Conservation (phyloP, 345 rosid genomes). For the Excoecaria cochinchinensis region DNA sequence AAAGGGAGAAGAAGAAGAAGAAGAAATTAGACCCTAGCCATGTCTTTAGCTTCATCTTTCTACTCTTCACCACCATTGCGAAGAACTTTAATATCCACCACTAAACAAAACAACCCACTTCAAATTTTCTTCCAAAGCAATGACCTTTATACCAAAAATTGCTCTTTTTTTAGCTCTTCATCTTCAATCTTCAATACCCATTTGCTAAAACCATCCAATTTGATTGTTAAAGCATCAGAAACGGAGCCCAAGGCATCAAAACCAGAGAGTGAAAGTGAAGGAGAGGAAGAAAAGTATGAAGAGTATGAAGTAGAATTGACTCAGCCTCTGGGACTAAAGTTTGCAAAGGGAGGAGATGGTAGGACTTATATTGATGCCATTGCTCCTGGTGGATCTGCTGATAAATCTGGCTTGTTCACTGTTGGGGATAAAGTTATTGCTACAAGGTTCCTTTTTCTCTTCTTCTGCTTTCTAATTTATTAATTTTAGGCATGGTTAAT, state of each 20-base stretch:
- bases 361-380: slow-evolving; percentile 90
- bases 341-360: slow-evolving; percentile 86
- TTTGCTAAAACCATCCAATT: slow-evolving; percentile 35
- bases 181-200: slow-evolving; percentile 37
- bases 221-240: slow-evolving; percentile 58
- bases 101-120: slow-evolving; percentile 37
- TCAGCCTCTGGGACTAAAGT: slow-evolving; percentile 82
- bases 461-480: neutral
- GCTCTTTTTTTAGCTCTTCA: slow-evolving; percentile 28
- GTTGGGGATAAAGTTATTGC: slow-evolving; percentile 92
- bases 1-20: neutral
- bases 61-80: slow-evolving; percentile 54
- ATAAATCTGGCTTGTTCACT: slow-evolving; percentile 66
- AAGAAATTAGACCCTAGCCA: slow-evolving; percentile 14
- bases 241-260: slow-evolving; percentile 48
- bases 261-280: slow-evolving; percentile 37
- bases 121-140: slow-evolving; percentile 30
- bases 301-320: slow-evolving; percentile 81
- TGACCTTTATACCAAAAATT: slow-evolving; percentile 21
- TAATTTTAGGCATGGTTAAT: too few relatives aligned
- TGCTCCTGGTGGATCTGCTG: slow-evolving; percentile 79
- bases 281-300: slow-evolving; percentile 50
- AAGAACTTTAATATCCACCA: slow-evolving; percentile 28
- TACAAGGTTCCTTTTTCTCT: slow-evolving; percentile 60
- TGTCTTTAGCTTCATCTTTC: slow-evolving; percentile 67